Evolutionary conservation across 805 yeast species (phyloP).

Genomic region (Barnettozyma sucrosica): DNA sequence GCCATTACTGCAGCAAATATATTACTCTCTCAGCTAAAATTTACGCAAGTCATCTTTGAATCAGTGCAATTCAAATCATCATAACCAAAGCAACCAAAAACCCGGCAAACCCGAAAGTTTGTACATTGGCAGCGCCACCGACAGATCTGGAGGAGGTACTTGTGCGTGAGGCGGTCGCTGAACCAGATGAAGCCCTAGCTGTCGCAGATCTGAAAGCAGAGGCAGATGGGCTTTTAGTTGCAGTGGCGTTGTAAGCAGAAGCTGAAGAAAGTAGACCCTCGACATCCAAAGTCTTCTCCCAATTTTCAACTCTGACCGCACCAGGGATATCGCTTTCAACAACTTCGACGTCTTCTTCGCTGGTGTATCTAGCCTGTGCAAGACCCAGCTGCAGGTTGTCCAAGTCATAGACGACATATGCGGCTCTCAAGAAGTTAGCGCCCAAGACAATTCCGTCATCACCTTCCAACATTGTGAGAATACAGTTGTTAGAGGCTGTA

Average conservation of each 20-base stretch:
- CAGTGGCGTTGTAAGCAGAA: not conserved
- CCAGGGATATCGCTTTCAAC: constrained; percentile 44
- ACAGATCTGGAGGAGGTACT: not conserved
- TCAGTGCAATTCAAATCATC: not conserved
- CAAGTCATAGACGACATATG: constrained; percentile 51
- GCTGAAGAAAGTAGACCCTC: constrained; percentile 1
- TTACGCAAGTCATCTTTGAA: no score
- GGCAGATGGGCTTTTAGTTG: not conserved
- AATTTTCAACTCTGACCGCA: constrained; percentile 26
- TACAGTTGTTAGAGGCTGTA: constrained; percentile 31
- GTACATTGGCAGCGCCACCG: not conserved
- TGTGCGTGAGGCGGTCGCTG: not conserved
- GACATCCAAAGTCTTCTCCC: constrained; percentile 6
- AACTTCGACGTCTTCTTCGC: constrained; percentile 37
- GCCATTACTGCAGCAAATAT: no score
- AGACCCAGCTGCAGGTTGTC: constrained; percentile 38
- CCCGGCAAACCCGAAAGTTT: not conserved
- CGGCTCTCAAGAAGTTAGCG: constrained; percentile 45
- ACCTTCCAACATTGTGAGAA: constrained; percentile 49
- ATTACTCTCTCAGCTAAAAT: no score
- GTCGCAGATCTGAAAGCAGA: not conserved
- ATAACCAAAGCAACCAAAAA: not conserved
- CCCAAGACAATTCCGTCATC: constrained; percentile 40
- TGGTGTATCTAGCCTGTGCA: constrained; percentile 39
- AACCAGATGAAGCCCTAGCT: not conserved